Base-by-base conservation (phyloP, 257 asterid species). In the Mitragyna speciosa region DNA sequence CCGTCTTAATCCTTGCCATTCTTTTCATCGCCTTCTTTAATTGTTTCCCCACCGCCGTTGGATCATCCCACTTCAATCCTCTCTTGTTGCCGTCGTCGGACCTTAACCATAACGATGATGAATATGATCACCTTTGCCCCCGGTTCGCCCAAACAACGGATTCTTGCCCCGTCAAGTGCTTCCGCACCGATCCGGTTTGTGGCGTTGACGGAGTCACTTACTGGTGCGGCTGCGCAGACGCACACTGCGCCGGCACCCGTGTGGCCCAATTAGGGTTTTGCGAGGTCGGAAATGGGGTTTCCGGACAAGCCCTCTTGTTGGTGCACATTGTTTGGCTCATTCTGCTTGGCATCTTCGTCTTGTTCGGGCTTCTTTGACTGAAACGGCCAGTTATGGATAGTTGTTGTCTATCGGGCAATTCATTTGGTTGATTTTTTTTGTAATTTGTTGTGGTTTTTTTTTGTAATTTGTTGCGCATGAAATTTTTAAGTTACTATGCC, bases 171-270 rank as follows among this genome's bases (percentile, higher is more conserved):
- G 89, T 92, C 31, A 93, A 90, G 70, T 95, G 99, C 78, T 95
- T 95, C 88, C 92, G 97, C 15, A 87, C 98, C 65, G 96, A 93
- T 77, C 99, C 99, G 58, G 99, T 93, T 28, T 95, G 99, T 83
- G 99, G 98, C 19, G 90, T 79, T 24, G 92, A 95, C 72, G 97
- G 98, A 54, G 86, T 89, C 31, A 95, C 98, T 79, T 95, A 95
- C 77, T 95, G 99, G 99, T 95, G 99, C 83, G 99, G 99, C 70
- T 95, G 99, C 86, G 91, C 94, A 26, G 98, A 95, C 71, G 98
- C 98, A 19, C 90, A 84, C 52, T 95, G 98, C 81, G 91, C 91
- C 28, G 98, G 97, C 6, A 88, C 91, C 30, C 90, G 90, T 7
- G 99, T 93, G 65, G 87, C 84, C 68, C 92, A 91, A 79, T 14